Evolutionary conservation across 306 rosid genomes (phyloP).

Genomic region (Gleditsia sinensis): DNA sequence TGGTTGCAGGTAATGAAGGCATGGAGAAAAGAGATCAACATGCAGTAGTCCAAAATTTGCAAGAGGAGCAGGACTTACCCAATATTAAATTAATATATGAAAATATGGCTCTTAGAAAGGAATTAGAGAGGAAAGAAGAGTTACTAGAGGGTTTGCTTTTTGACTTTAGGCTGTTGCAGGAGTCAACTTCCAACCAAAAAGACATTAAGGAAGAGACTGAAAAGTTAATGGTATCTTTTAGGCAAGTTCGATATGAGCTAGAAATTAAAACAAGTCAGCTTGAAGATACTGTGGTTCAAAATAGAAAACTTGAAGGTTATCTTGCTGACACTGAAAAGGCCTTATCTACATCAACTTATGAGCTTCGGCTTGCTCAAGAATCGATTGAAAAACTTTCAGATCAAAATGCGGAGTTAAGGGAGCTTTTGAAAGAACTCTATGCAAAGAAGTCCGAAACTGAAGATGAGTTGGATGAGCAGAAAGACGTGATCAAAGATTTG

Average conservation of each 20-base stretch:
- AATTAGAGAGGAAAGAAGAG: constrained; percentile 72
- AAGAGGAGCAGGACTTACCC: constrained; percentile 47
- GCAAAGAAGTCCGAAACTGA: constrained; percentile 60
- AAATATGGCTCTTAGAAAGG: constrained; percentile 64
- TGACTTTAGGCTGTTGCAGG: constrained; percentile 90
- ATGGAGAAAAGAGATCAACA: constrained; percentile 31
- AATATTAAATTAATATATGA: constrained; percentile 47
- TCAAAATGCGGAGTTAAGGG: constrained; percentile 69
- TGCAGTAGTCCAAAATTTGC: constrained; percentile 36
- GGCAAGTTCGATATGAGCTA: constrained; percentile 67
- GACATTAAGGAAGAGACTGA: constrained; percentile 82
- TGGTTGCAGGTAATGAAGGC: constrained; percentile 23
- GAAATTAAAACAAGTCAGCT: constrained; percentile 67
- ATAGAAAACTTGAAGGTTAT: constrained; percentile 60
- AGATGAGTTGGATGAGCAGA: constrained; percentile 70
- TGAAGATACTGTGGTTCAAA: constrained; percentile 54
- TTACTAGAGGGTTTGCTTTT: constrained; percentile 85
- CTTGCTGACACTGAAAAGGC: constrained; percentile 63
- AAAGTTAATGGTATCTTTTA: constrained; percentile 55
- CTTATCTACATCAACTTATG: constrained; percentile 58
- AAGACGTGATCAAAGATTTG: constrained; percentile 74
- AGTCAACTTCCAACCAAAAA: constrained; percentile 74
- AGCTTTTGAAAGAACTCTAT: constrained; percentile 62
- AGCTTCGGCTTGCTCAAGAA: constrained; percentile 68
- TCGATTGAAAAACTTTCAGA: constrained; percentile 49